A percentile compares a stretch with the other conserved stretches of the same genome.
Conservation (phyloP, 1,284 basidiomycete species). For the Trametes pubescens region DNA sequence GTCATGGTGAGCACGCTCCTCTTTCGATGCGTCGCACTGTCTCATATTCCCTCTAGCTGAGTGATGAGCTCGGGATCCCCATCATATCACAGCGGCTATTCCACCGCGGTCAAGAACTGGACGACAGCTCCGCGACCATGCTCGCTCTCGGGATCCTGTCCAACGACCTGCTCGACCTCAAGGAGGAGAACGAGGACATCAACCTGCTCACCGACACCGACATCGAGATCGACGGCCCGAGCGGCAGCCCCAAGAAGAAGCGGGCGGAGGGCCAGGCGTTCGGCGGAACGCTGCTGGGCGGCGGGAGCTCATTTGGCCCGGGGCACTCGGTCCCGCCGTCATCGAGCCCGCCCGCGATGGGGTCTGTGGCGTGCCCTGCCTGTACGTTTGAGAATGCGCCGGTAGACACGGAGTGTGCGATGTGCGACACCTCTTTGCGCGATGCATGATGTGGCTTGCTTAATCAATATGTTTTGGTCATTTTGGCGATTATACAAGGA, state of each 20-base stretch:
- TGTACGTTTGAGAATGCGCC: conserved; percentile 42
- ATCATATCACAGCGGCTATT: conserved; percentile 79
- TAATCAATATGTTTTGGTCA: not conserved
- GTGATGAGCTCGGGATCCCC: conserved; percentile 67
- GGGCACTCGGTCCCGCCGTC: conserved; percentile 21
- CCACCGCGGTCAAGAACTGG: conserved; percentile 66
- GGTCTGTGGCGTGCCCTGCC: conserved; percentile 36
- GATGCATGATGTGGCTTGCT: conserved; percentile 16
- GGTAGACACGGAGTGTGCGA: conserved; percentile 35
- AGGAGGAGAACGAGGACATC: conserved; percentile 66
- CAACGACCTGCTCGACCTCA: conserved; percentile 72
- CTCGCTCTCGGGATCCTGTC: conserved; percentile 66
- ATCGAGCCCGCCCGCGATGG: conserved; percentile 26
- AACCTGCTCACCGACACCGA: conserved; percentile 62
- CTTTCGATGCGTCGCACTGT: not conserved
- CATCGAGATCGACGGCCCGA: conserved; percentile 38
- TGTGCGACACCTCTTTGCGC: conserved; percentile 39
- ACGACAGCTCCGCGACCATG: conserved; percentile 68
- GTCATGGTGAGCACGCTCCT: conserved; percentile 55
- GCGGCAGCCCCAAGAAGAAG: conserved; percentile 47
- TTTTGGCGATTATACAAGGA: not conserved
- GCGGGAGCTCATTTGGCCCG: conserved; percentile 30
- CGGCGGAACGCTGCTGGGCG: conserved; percentile 72
- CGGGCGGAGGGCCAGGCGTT: conserved; percentile 75
- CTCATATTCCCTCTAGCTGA: conserved; percentile 49